Conservation (phyloP, 169 alveolate genomes). For the Besnoitia besnoiti region DNA sequence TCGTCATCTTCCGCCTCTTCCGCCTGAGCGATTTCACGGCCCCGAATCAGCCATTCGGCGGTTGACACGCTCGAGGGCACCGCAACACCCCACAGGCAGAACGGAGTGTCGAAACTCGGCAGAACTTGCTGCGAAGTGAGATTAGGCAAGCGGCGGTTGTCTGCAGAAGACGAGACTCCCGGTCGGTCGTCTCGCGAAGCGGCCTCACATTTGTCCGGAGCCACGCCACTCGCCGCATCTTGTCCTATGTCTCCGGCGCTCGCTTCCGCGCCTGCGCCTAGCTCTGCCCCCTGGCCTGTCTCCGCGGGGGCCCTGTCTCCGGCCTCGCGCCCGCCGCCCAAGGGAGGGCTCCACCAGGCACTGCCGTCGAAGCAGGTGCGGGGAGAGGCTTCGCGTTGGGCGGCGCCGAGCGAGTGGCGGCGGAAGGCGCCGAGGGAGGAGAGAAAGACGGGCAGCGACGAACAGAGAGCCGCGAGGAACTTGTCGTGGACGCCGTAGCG, state of each 20-base stretch:
- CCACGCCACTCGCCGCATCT: background rate
- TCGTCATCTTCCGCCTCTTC: constrained; percentile 14
- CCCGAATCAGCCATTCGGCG: background rate
- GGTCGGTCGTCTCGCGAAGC: background rate
- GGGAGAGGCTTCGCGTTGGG: background rate
- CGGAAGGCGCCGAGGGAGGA: constrained; percentile 56
- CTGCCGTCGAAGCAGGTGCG: constrained; percentile 4
- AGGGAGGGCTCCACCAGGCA: background rate
- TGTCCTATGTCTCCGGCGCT: background rate
- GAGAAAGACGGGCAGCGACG: constrained; percentile 59
- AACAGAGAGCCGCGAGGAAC: constrained; percentile 35
- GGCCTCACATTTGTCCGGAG: background rate
- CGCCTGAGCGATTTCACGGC: background rate
- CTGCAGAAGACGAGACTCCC: background rate
- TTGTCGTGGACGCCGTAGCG: constrained; percentile 38
- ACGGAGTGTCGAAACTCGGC: constrained; percentile 12
- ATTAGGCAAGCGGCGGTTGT: background rate
- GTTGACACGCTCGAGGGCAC: background rate
- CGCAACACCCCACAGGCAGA: constrained; percentile 36
- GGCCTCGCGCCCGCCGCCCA: background rate
- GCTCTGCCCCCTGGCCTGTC: background rate
- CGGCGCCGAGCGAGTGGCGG: background rate
- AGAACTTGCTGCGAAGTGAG: constrained; percentile 27
- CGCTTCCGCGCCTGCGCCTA: background rate
- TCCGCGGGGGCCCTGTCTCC: background rate